phyloP scores from a whole-genome alignment of 2,329 filamentous ascomycete species.

The Curvularia lunata region DNA sequence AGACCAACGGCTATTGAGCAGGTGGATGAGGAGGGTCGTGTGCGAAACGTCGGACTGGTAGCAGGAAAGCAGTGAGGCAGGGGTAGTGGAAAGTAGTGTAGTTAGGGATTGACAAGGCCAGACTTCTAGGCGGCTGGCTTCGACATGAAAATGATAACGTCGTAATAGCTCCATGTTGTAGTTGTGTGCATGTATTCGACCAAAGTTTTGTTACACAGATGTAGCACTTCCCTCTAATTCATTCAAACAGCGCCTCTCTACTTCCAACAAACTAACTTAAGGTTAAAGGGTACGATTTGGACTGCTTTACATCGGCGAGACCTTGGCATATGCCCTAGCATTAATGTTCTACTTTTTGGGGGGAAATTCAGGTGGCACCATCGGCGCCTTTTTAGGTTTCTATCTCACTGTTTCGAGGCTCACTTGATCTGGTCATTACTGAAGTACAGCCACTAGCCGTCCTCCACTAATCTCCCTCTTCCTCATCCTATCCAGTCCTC shows the following conservation, averaged over 20 bases:
- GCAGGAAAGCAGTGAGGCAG: background rate
- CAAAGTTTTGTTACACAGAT: background rate
- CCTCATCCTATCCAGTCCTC: constrained; percentile 69
- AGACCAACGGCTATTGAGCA: constrained; percentile 21
- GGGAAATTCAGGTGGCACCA: background rate
- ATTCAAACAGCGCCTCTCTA: background rate
- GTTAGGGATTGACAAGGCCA: background rate
- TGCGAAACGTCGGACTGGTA: background rate
- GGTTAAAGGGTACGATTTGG: too few relatives aligned
- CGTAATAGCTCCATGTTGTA: background rate
- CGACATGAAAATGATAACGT: background rate
- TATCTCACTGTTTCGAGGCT: background rate
- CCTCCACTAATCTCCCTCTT: constrained; percentile 71
- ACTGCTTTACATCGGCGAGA: background rate
- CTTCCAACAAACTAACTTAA: too few relatives aligned
- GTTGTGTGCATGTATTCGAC: background rate
- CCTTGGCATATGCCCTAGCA: background rate
- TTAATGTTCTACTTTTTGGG: background rate
- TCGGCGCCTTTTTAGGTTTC: background rate
- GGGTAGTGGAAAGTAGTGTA: background rate
- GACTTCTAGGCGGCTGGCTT: background rate
- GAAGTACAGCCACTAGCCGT: constrained; percentile 60
- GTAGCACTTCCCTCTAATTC: background rate
- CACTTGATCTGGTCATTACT: background rate
- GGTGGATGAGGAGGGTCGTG: constrained; percentile 12